Base-by-base conservation (phyloP, 768 basidiomycete genomes). In the Steccherinum ochraceum region DNA sequence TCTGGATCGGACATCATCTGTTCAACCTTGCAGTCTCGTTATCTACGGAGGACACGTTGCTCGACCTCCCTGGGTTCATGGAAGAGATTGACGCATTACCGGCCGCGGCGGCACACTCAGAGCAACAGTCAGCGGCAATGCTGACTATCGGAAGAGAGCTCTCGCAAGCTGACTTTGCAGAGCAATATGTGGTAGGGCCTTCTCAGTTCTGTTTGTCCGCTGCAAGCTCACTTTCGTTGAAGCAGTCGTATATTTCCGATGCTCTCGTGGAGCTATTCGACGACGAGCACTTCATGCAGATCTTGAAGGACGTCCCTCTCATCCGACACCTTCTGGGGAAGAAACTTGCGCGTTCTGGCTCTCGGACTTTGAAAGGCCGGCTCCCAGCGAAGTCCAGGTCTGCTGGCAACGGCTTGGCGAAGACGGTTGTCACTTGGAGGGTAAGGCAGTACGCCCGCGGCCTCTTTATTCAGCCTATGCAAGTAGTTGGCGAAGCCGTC, bases 1-100 rank as follows among this genome's bases (percentile, higher is more conserved):
- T 83, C 51, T 80, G 76, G 72, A 65, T 71, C 7, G 68, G 66
- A 43, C 80, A 83, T 54, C 72, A 69, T 1, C 48, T 82, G 16
- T 68, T 45, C 61, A 69, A 61, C 24, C 16, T 45, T 1, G 60
- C 69, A 11, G 53, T 74, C 3, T 69, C 68, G 11, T 74, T 73
- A 21, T 56, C 41, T 27, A 24, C 42, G 7, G 41, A 26, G 24
- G 18, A 23, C 41, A n/a, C 16, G 30, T 12, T 12, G 12, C 24
- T 45, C 18, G 49, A 45, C 20, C 46, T 27, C n/a, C 4, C 7
- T 5, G 42, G 16, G 13, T 35, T 48, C 23, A 20, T 45, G 24
- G 45, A 43, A 27, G 20, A 27, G 5, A 3, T 52, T n/a, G 35
- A 26, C n/a, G n/a, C n/a, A n/a, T n/a, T n/a, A n/a, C n/a, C n/a